Evolutionary conservation across 768 basidiomycete genomes (phyloP).

Genomic region (Phaeolepiota aurea): DNA sequence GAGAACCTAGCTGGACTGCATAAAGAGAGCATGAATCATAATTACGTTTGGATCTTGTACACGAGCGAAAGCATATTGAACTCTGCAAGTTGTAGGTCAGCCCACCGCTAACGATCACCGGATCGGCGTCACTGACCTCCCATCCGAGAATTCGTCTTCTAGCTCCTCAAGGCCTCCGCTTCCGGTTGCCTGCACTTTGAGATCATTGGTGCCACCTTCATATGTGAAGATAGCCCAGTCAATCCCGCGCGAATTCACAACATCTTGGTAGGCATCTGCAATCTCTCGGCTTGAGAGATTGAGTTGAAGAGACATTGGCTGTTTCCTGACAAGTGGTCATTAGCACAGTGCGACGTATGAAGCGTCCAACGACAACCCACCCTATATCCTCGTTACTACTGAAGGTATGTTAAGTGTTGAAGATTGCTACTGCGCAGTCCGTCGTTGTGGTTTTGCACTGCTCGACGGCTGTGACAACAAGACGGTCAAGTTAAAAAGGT

Average conservation of each 20-base stretch:
- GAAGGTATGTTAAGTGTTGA: no score
- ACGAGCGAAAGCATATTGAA: slow-evolving; percentile 87
- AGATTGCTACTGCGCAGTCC: no score
- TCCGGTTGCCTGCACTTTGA: slow-evolving; percentile 84
- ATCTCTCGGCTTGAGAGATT: slow-evolving; percentile 73
- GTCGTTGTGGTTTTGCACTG: no score
- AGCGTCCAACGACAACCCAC: no score
- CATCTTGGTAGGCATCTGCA: slow-evolving; percentile 64
- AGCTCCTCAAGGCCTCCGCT: slow-evolving; percentile 84
- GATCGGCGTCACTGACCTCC: slow-evolving; percentile 44
- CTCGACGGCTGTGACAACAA: no score
- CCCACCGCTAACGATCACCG: not conserved
- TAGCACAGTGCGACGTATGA: no score
- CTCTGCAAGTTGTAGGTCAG: slow-evolving; percentile 33
- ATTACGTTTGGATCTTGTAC: slow-evolving; percentile 82
- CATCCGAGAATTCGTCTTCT: slow-evolving; percentile 92
- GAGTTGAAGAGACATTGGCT: slow-evolving; percentile 67
- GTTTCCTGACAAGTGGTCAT: slow-evolving; percentile 1
- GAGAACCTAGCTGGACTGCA: no score
- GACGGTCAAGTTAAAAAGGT: no score
- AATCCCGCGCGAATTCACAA: slow-evolving; percentile 56
- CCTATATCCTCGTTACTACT: no score
- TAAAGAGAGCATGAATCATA: slow-evolving; percentile 4
- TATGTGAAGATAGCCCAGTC: slow-evolving; percentile 81
- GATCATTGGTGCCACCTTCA: slow-evolving; percentile 74